A percentile compares a stretch with the other conserved stretches of the same genome.
Evolutionary conservation across 495 filamentous ascomycete genomes (phyloP).

Genomic region (Hyaloscypha hepaticicola): DNA sequence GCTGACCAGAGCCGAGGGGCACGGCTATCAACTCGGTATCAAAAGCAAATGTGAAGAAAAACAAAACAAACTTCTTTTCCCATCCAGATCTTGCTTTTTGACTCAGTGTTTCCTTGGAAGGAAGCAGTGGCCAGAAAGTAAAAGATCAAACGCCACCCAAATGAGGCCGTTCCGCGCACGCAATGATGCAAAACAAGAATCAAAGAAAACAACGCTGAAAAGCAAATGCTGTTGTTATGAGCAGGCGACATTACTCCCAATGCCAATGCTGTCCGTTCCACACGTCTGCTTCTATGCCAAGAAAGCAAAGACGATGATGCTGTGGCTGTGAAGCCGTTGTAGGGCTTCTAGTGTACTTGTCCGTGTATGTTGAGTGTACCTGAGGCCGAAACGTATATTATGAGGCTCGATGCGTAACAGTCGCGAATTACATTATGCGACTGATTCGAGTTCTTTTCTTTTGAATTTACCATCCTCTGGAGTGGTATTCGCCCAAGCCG

Average conservation of each 20-base stretch:
- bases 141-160: conserved; percentile 25
- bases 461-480: conserved; percentile 50
- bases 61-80: conserved; percentile 24
- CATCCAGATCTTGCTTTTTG: conserved; percentile 6
- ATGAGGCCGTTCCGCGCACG: conserved; percentile 27
- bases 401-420: conserved; percentile 20
- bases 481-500: conserved; percentile 49
- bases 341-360: conserved; percentile 26
- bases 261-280: conserved; percentile 21
- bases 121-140: neutral
- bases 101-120: neutral
- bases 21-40: conserved; percentile 17
- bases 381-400: conserved; percentile 27
- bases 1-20: conserved; percentile 8
- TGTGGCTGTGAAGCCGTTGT: conserved; percentile 33
- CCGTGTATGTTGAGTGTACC: conserved; percentile 20
- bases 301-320: conserved; percentile 27
- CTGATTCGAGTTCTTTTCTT: conserved; percentile 17
- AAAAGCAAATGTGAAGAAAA: conserved; percentile 13
- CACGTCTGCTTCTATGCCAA: conserved; percentile 31
- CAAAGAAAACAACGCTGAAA: conserved; percentile 26
- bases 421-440: conserved; percentile 26
- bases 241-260: conserved; percentile 24
- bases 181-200: conserved; percentile 29
- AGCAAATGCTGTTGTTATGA: conserved; percentile 21